Evolutionary conservation across 306 rosid genomes (phyloP).

Genomic region (Pterocarpus macrocarpus): DNA sequence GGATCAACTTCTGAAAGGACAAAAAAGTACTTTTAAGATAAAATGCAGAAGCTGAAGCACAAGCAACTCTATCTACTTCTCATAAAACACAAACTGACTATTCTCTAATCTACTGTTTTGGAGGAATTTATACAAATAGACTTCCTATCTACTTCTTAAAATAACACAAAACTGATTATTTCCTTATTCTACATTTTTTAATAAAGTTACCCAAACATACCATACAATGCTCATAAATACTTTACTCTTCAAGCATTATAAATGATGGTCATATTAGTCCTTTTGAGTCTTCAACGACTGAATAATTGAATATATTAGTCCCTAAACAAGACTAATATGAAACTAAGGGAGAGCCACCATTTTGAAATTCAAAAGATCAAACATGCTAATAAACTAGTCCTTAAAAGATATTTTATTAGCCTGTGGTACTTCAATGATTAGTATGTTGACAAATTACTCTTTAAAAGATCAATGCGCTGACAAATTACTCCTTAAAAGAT

Average conservation of each 20-base stretch:
- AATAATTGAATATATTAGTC: neutral
- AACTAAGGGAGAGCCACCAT: neutral
- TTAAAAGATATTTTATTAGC: no score
- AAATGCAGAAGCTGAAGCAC: neutral
- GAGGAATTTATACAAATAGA: neutral
- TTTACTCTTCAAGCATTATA: neutral
- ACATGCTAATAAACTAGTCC: no score
- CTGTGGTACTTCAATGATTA: no score
- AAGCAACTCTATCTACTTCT: neutral
- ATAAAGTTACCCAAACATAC: neutral
- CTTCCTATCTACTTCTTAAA: neutral
- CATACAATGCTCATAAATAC: neutral
- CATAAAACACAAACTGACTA: neutral
- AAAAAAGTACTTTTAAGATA: neutral
- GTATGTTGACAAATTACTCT: no score
- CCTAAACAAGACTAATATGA: neutral
- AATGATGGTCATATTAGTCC: neutral
- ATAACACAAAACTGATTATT: neutral
- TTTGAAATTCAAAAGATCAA: no score
- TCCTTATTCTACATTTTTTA: no score
- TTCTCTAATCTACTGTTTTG: neutral
- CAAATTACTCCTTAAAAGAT: no score
- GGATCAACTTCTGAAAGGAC: neutral
- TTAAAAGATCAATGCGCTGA: no score
- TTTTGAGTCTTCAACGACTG: neutral